phyloP scores from a whole-genome alignment of 106 monocot species.

The Allium sativum region DNA sequence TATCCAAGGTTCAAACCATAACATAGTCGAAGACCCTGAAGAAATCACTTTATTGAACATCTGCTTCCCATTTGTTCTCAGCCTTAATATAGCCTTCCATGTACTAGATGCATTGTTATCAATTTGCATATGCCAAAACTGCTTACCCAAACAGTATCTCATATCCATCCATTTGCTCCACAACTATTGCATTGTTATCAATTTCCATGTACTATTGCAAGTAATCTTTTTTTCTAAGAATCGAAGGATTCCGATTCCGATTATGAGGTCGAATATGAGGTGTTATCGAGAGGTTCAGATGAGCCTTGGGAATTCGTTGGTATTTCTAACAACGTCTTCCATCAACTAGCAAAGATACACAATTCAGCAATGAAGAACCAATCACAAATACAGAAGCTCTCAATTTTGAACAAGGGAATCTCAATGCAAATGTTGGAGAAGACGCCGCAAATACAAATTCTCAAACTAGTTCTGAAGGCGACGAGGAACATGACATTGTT shows the following conservation, averaged over 20 bases:
- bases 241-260: constrained; percentile 74
- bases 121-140: too few species aligned
- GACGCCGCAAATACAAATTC: background rate
- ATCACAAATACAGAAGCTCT: constrained; percentile 2
- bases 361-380: constrained; percentile 5
- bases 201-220: too few species aligned
- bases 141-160: too few species aligned
- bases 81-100: too few species aligned
- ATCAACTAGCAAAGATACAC: background rate
- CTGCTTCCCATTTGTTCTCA: too few species aligned
- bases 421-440: constrained; percentile 6
- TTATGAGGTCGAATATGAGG: constrained; percentile 75
- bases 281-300: constrained; percentile 61
- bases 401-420: background rate
- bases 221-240: constrained; percentile 25
- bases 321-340: constrained; percentile 3
- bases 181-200: too few species aligned
- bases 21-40: too few species aligned
- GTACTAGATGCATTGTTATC: too few species aligned
- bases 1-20: too few species aligned
- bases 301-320: constrained; percentile 37
- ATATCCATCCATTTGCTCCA: too few species aligned
- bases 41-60: too few species aligned
- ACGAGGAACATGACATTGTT: constrained; percentile 1
- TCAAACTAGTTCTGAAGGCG: constrained; percentile 1